phyloP scores from a whole-genome alignment of 2,329 filamentous ascomycete genomes.

The Nannizzia gypsea region DNA sequence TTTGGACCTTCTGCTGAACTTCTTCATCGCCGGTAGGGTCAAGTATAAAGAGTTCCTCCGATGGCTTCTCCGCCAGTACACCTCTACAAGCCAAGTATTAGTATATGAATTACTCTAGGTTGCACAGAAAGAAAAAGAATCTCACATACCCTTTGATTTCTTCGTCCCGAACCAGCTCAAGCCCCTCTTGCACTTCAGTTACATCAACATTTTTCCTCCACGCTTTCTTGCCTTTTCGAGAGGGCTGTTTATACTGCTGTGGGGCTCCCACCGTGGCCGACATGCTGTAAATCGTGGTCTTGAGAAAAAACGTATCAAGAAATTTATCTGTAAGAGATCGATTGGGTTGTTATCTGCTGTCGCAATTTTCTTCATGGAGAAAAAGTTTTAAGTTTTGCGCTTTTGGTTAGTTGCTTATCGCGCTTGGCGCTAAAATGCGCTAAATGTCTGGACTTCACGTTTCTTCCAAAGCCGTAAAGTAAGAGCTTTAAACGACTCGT shows the following conservation, averaged over 20 bases:
- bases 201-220: constrained; percentile 98
- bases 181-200: constrained; percentile 68
- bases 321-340: neutral
- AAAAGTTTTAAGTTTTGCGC: constrained; percentile 7
- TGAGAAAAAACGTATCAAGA: neutral
- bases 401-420: constrained; percentile 13
- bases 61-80: constrained; percentile 69
- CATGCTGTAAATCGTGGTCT: constrained; percentile 18
- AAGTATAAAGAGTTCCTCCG: constrained; percentile 72
- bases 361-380: constrained; percentile 9
- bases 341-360: neutral
- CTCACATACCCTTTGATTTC: constrained; percentile 67
- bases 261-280: constrained; percentile 45
- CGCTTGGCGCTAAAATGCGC: constrained; percentile 14
- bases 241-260: constrained; percentile 73
- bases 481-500: neutral
- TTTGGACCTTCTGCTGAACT: constrained; percentile 53
- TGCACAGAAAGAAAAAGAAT: constrained; percentile 7
- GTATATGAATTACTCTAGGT: neutral
- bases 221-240: constrained; percentile 93
- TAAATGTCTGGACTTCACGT: neutral
- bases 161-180: constrained; percentile 75
- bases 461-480: neutral
- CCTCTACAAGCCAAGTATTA: constrained; percentile 45
- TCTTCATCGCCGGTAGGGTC: constrained; percentile 61